Evolutionary conservation across 768 basidiomycete genomes (phyloP).

Genomic region (Hygrophorus russula): DNA sequence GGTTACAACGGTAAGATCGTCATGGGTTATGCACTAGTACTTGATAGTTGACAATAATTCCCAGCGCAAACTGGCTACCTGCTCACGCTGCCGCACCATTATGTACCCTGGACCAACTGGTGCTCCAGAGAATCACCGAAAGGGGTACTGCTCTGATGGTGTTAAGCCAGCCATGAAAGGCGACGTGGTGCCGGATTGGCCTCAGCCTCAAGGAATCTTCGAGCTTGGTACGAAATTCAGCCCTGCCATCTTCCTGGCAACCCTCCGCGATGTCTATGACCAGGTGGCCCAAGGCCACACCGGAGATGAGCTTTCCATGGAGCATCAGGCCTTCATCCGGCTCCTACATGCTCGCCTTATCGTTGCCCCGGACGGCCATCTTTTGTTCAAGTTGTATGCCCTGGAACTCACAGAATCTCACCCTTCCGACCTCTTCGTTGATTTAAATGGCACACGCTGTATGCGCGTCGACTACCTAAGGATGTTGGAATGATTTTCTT

Average conservation of each 20-base stretch:
- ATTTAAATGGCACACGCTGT: background rate
- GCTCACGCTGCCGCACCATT: background rate
- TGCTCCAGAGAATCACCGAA: background rate
- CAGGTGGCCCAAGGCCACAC: background rate
- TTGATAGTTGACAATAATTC: no score
- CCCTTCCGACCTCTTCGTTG: background rate
- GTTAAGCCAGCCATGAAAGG: background rate
- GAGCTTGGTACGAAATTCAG: background rate
- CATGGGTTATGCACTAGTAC: no score
- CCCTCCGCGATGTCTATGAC: constrained; percentile 2
- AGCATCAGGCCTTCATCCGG: background rate
- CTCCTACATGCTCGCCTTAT: background rate
- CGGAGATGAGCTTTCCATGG: background rate
- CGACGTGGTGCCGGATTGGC: background rate
- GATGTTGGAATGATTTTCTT: no score
- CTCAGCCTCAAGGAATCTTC: background rate
- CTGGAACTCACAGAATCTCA: background rate
- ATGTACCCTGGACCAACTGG: background rate
- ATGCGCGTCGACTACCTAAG: background rate
- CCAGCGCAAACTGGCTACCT: no score
- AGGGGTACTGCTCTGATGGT: background rate
- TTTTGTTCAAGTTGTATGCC: background rate
- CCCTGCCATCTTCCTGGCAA: background rate
- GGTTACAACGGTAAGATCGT: no score
- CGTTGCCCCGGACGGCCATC: background rate